Evolutionary conservation across 768 basidiomycete genomes (phyloP).

Genomic region (Mrakia blollopis): DNA sequence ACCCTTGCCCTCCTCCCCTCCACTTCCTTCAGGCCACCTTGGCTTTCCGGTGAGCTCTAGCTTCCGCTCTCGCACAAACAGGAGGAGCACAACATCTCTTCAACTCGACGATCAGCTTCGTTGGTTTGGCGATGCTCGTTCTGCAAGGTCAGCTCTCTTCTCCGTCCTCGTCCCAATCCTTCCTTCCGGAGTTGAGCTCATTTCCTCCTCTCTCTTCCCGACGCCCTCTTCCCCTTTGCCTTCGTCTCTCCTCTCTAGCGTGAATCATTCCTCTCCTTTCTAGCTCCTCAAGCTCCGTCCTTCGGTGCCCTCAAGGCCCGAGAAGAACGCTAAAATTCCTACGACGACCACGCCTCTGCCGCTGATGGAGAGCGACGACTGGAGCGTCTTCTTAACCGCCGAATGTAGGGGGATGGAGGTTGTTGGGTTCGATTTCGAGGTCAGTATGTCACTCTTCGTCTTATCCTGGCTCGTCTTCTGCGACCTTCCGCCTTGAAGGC

Average conservation of each 20-base stretch:
- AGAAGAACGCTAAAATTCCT: conserved; percentile 25
- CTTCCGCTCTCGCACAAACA: neutral
- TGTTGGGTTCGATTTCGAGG: conserved; percentile 31
- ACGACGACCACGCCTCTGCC: conserved; percentile 22
- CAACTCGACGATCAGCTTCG: conserved; percentile 19
- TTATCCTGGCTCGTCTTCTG: no score
- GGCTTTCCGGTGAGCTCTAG: neutral
- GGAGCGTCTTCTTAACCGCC: conserved; percentile 30
- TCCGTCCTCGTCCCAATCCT: neutral
- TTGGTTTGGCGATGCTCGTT: conserved; percentile 33
- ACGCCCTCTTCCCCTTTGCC: neutral
- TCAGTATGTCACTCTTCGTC: neutral
- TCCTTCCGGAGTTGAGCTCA: neutral
- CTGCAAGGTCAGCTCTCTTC: conserved; percentile 28
- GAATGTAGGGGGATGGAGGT: conserved; percentile 30
- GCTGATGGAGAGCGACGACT: conserved; percentile 26
- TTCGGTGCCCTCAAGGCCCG: conserved; percentile 25
- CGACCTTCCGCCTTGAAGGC: neutral
- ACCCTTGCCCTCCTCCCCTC: neutral
- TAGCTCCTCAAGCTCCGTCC: conserved; percentile 24
- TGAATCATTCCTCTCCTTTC: conserved; percentile 30
- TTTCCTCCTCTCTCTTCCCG: neutral
- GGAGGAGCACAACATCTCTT: conserved; percentile 29
- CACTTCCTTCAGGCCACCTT: neutral
- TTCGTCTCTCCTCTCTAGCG: conserved; percentile 1